Percentiles rank a stretch among this genome's conserved stretches.
These are phyloP conservation scores for Botrytis porri DNA, from an alignment of 2,329 filamentous ascomycete species.

Conservation along the genomic window DNA sequence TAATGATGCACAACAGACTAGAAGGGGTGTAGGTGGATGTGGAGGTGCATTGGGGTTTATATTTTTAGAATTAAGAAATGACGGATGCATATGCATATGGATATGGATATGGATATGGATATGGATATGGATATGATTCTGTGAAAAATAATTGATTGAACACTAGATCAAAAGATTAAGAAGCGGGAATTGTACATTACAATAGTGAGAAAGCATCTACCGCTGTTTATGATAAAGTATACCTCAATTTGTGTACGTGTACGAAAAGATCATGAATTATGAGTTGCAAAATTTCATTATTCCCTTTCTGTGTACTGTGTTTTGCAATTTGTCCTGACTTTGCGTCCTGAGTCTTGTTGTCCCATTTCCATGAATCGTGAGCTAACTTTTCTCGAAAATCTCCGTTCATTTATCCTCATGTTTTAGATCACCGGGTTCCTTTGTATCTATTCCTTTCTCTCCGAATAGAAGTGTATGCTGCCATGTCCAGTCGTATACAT, in stretches of 20 bases:
- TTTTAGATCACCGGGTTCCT: no score
- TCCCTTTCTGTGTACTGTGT: not conserved
- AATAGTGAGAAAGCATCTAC: fast-evolving
- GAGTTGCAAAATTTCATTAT: not conserved
- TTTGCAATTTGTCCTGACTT: not conserved
- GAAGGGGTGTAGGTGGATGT: no score
- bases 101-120: not conserved
- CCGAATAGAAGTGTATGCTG: no score
- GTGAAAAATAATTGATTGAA: not conserved
- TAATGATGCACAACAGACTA: not conserved
- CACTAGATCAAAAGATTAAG: not conserved
- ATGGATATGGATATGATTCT: not conserved
- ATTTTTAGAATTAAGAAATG: not conserved
- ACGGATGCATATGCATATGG: not conserved
- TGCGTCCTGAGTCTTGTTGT: not conserved
- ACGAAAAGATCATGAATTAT: not conserved
- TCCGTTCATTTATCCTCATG: not conserved
- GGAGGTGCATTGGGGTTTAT: not conserved
- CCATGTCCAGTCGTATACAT: not conserved
- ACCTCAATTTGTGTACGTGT: not conserved
- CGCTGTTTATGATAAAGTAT: not conserved
- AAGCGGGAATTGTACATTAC: fast-evolving
- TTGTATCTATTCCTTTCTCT: not conserved
- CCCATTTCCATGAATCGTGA: not conserved
- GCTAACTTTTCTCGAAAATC: not conserved